A percentile compares a stretch with the other conserved stretches of the same genome.
Conservation (phyloP, 2,329 filamentous ascomycete species). For the Monilinia fructicola region DNA sequence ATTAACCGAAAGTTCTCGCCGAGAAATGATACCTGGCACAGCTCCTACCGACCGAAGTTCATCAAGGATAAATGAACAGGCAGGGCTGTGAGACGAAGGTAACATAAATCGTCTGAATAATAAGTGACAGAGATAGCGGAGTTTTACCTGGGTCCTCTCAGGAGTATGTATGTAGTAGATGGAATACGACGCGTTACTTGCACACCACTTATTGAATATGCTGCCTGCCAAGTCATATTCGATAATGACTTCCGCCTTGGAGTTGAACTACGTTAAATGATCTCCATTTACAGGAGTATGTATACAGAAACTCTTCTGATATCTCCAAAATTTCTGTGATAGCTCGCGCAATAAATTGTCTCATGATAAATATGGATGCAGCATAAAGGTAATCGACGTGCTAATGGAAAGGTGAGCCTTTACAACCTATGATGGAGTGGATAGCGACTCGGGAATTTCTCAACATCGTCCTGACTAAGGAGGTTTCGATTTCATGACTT, state of each 20-base stretch:
- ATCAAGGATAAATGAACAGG: neutral
- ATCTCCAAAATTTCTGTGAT: too few relatives aligned
- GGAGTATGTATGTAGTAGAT: neutral
- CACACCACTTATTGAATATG: neutral
- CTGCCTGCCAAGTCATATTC: neutral
- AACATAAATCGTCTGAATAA: neutral
- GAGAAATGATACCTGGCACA: neutral
- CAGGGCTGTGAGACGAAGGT: neutral
- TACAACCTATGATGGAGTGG: too few relatives aligned
- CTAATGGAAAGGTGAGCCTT: neutral
- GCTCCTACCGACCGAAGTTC: neutral
- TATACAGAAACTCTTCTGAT: too few relatives aligned
- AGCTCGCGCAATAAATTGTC: too few relatives aligned
- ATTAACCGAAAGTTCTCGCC: neutral
- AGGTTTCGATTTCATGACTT: too few relatives aligned
- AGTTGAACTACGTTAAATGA: neutral
- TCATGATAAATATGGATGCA: too few relatives aligned
- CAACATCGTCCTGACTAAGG: too few relatives aligned
- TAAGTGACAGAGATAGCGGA: neutral
- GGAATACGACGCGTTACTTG: neutral
- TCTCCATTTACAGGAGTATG: too few relatives aligned
- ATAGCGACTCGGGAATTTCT: too few relatives aligned
- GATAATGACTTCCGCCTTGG: neutral
- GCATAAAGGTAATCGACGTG: neutral
- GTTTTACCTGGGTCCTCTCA: neutral